Conservation (phyloP, 768 basidiomycete genomes). For the Suillus subluteus region DNA sequence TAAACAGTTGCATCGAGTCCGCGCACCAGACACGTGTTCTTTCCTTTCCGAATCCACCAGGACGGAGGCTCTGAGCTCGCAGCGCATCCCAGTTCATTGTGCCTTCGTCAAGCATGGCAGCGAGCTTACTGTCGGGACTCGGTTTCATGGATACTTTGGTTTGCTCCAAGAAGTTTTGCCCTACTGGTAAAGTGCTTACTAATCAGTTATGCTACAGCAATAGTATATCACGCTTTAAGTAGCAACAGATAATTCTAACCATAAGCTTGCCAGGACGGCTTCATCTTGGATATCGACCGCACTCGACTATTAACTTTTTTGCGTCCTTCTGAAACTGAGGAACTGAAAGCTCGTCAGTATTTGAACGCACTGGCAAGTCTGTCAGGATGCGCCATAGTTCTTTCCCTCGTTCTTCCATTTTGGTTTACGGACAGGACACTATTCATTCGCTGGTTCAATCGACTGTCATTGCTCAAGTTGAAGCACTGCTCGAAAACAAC, state of each 20-base stretch:
- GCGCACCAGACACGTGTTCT: constrained; percentile 61
- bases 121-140: neutral
- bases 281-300: neutral
- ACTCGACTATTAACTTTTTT: neutral
- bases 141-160: neutral
- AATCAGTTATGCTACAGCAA: neutral
- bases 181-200: neutral
- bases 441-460: constrained; percentile 71
- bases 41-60: constrained; percentile 66
- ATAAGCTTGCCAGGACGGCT: neutral
- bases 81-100: constrained; percentile 45
- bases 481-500: constrained; percentile 66
- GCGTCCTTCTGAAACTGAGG: neutral
- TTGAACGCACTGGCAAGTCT: neutral
- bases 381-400: constrained; percentile 32
- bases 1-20: constrained; percentile 7
- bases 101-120: neutral
- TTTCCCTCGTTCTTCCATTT: constrained; percentile 69
- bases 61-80: constrained; percentile 50
- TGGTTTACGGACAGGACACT: constrained; percentile 63
- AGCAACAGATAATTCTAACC: neutral
- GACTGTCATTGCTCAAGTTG: constrained; percentile 73
- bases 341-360: neutral
- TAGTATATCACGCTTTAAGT: neutral
- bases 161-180: neutral